These are phyloP conservation scores for Fusarium chaquense DNA, from an alignment of 2,329 filamentous ascomycete species.

Conservation along the genomic window DNA sequence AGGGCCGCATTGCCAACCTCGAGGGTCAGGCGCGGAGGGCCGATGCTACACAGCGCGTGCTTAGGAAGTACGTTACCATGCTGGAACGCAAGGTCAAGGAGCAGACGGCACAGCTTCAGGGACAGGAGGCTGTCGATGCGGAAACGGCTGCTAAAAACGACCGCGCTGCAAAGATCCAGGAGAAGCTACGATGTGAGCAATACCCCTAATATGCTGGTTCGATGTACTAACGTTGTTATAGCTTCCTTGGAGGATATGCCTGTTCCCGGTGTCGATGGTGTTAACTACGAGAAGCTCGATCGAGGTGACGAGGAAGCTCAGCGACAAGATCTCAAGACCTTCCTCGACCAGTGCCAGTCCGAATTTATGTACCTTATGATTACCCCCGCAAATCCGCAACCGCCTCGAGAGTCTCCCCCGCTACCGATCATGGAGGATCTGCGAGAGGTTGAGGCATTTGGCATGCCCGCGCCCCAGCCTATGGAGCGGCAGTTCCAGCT, in stretches of 20 bases:
- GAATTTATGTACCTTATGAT: slow-evolving; percentile 78
- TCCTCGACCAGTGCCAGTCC: slow-evolving; percentile 73
- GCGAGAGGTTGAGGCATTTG: slow-evolving; percentile 66
- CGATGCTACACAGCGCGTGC: slow-evolving; percentile 87
- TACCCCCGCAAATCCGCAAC: slow-evolving; percentile 73
- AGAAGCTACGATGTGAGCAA: slow-evolving; percentile 66
- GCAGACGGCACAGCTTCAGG: slow-evolving; percentile 78
- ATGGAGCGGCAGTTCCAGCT: slow-evolving; percentile 57
- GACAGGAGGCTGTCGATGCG: slow-evolving; percentile 54
- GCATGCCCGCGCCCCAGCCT: slow-evolving; percentile 58
- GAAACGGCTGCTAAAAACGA: slow-evolving; percentile 63
- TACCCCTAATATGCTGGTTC: slow-evolving; percentile 15
- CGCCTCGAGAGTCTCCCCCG: slow-evolving; percentile 72
- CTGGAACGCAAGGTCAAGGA: slow-evolving; percentile 89
- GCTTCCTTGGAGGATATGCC: slow-evolving; percentile 59
- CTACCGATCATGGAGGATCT: slow-evolving; percentile 70
- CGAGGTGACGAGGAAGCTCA: slow-evolving; percentile 62
- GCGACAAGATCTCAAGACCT: slow-evolving; percentile 67
- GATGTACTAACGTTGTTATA: slow-evolving; percentile 44
- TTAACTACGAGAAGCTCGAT: slow-evolving; percentile 59
- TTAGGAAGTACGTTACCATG: slow-evolving; percentile 91
- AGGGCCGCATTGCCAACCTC: slow-evolving; percentile 92
- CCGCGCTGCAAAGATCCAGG: slow-evolving; percentile 65
- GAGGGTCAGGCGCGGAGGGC: slow-evolving; percentile 90
- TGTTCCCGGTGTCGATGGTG: slow-evolving; percentile 59